These are phyloP conservation scores for Aureobasidium leucospermi DNA, from an alignment of 2,329 filamentous ascomycete genomes.

Conservation along the genomic window DNA sequence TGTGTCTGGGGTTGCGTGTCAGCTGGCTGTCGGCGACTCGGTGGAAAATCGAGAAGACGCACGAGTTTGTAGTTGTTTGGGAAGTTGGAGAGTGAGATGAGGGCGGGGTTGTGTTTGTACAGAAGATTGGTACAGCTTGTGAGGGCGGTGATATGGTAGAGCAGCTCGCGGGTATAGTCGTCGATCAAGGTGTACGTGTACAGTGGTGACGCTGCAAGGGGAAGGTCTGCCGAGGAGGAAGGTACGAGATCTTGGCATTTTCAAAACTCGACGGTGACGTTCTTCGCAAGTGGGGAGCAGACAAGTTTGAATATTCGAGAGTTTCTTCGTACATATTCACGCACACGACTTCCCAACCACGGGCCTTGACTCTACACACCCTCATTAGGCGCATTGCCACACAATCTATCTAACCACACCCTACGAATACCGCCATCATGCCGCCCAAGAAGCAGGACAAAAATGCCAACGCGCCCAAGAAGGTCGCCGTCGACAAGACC, in stretches of 20 bases:
- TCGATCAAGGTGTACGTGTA: constrained; percentile 5
- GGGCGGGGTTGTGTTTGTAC: neutral
- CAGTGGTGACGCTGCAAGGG: neutral
- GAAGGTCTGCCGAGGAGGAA: constrained; percentile 1
- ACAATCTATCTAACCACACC: constrained; percentile 10
- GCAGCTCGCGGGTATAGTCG: neutral
- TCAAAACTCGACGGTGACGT: neutral
- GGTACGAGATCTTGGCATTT: neutral
- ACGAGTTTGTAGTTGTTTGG: neutral
- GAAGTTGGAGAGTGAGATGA: neutral
- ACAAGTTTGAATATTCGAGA: neutral
- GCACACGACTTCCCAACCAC: neutral
- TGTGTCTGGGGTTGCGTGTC: neutral
- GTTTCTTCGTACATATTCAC: neutral
- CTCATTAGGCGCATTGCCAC: constrained; percentile 1
- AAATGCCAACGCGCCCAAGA: constrained; percentile 44
- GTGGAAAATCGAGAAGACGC: neutral
- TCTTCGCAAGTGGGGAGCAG: neutral
- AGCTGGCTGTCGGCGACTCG: neutral
- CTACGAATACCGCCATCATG: constrained; percentile 48
- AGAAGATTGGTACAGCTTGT: neutral
- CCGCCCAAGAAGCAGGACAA: constrained; percentile 61
- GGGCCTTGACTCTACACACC: neutral
- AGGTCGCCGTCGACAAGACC: constrained; percentile 83
- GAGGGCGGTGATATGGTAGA: neutral